These are phyloP conservation scores for Ampelomyces quisqualis DNA, from an alignment of 2,329 filamentous ascomycete species.

Conservation along the genomic window DNA sequence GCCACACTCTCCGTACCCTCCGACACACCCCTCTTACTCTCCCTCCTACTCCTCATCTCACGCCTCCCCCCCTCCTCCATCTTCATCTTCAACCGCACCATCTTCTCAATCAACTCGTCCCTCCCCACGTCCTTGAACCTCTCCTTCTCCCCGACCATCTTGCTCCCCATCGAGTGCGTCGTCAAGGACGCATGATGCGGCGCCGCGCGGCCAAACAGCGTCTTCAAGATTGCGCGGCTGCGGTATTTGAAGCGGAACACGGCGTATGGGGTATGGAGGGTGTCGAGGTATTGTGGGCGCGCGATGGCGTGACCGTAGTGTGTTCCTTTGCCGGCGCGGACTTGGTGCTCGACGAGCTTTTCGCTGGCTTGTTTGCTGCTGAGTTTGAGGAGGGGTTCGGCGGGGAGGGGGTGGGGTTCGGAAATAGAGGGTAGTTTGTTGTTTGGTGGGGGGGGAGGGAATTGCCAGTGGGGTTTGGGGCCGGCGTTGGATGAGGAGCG, in stretches of 20 bases:
- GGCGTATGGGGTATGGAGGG: conserved; percentile 42
- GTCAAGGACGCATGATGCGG: neutral
- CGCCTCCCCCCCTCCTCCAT: conserved; percentile 20
- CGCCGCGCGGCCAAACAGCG: conserved; percentile 29
- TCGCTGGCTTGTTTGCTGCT: conserved; percentile 11
- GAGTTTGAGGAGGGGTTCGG: conserved; percentile 27
- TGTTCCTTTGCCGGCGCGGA: conserved; percentile 38
- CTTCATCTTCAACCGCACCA: conserved; percentile 23
- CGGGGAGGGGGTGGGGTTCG: conserved; percentile 26
- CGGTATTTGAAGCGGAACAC: conserved; percentile 54
- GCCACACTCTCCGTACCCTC: conserved; percentile 11
- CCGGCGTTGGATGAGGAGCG: neutral
- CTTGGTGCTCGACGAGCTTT: conserved; percentile 33
- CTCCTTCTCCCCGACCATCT: conserved; percentile 11
- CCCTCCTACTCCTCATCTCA: neutral
- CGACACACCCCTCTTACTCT: neutral
- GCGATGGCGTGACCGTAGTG: conserved; percentile 43
- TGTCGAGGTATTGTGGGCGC: conserved; percentile 47
- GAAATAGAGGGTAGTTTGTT: conserved; percentile 11
- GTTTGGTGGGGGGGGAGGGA: conserved; percentile 17
- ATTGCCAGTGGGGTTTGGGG: conserved; percentile 37
- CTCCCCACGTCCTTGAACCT: conserved; percentile 31
- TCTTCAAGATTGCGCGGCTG: conserved; percentile 32
- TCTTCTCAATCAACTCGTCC: conserved; percentile 13
- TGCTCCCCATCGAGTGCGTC: neutral